phyloP scores from a whole-genome alignment of 2,329 filamentous ascomycete species.

The Pyrenophora seminiperda region DNA sequence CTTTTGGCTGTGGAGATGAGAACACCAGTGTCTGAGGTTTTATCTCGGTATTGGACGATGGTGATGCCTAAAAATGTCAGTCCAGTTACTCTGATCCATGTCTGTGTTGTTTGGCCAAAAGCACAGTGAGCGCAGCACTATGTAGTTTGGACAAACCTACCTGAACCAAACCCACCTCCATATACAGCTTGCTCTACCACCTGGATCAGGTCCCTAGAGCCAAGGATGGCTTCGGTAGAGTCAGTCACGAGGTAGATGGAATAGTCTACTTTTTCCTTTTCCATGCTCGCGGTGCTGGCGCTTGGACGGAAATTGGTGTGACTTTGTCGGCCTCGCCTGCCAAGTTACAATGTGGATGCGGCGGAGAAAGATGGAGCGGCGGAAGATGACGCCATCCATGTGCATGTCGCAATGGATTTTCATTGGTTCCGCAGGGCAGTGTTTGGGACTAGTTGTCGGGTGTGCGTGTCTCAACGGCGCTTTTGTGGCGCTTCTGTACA shows the following conservation, averaged over 20 bases:
- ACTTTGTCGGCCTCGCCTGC: not conserved
- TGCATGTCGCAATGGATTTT: too few relatives aligned
- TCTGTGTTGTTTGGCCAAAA: not conserved
- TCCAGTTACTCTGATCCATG: not conserved
- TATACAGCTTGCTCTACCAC: slow-evolving; percentile 77
- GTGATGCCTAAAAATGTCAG: slow-evolving; percentile 62
- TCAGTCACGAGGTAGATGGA: slow-evolving; percentile 91
- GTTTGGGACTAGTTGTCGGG: too few relatives aligned
- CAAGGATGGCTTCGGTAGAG: slow-evolving; percentile 84
- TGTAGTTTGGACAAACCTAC: slow-evolving; percentile 47
- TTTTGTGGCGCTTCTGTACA: too few relatives aligned
- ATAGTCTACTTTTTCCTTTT: slow-evolving; percentile 65
- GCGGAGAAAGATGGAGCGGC: not conserved
- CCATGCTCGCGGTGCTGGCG: slow-evolving; percentile 43
- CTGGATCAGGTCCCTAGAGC: slow-evolving; percentile 68
- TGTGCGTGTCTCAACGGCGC: too few relatives aligned
- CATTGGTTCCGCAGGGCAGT: too few relatives aligned
- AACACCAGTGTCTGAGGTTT: slow-evolving; percentile 73
- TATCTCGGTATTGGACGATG: slow-evolving; percentile 89
- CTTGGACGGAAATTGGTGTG: slow-evolving; percentile 26
- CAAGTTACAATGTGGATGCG: not conserved
- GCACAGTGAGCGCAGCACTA: not conserved
- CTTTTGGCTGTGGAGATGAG: slow-evolving; percentile 72
- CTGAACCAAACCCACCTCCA: slow-evolving; percentile 68
- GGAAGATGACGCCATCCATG: too few relatives aligned